Evolutionary conservation across 1,284 basidiomycete genomes (phyloP), one percentile per base, ranked within the genome.

Genomic region (Ceratobasidium papillatum): DNA sequence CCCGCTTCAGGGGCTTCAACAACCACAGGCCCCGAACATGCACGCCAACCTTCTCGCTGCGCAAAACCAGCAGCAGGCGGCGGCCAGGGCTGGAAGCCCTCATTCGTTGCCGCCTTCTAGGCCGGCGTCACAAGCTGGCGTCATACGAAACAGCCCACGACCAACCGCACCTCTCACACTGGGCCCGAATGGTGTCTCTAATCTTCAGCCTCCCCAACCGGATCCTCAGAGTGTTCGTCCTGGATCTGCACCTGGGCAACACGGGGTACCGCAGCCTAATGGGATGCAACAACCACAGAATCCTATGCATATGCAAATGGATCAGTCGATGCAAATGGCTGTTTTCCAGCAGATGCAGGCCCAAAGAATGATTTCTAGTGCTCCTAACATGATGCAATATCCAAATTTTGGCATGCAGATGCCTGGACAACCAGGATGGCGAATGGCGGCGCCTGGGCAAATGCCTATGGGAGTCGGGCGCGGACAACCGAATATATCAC

Each of bases 21-120:
- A 54, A 32, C n/a, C 49, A n/a, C 65, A 69, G 52, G 41, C 32
- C 12, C 52, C 51, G 38, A 69, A 69, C 22, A 69, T 69, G 38
- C 65, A 69, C 32, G 36, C 65, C 27, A 69, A 58, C 36, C 49
- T 69, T 11, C 34, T 69, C 22, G 52, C 64, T 17, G 64, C 65
- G n/a, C 65, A 54, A 14, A 69, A 58, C 19, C 65, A 69, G 52
- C 65, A 69, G 41, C 65, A 69, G 45, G 49, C 65, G 17, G 65
- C 52, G 14, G 36, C 34, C 17, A 51, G 51, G 11, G 65, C 65
- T 25, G 65, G 65, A 22, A 69, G 65, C 47, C 65, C 65, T 69
- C 65, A 69, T 30, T 58, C 65, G 19, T 38, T 56, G 34, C 65
- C 65, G 19, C 65, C 65, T 19, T 69, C 65, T 11, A 32, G 65